A percentile compares a stretch with the other conserved stretches of the same genome.
These are phyloP conservation scores for Onygenales sp. DNA, from an alignment of 2,329 filamentous ascomycete species.

Conservation along the genomic window DNA sequence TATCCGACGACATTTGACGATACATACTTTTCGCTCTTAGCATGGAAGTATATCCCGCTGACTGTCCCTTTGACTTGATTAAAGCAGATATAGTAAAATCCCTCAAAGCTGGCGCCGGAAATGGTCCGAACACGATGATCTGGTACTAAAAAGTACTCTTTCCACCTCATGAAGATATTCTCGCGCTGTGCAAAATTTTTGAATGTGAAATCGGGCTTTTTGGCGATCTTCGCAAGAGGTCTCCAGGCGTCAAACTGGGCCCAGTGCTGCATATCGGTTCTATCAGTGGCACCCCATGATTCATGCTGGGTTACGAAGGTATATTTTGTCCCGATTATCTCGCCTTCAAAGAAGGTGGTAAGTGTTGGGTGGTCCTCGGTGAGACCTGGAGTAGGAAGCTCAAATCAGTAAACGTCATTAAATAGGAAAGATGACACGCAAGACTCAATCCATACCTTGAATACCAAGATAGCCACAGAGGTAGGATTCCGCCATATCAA, in stretches of 20 bases:
- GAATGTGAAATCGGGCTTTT: conserved; percentile 48
- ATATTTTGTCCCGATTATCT: conserved; percentile 93
- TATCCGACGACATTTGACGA: background rate
- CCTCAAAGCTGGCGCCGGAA: conserved; percentile 90
- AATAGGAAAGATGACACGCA: background rate
- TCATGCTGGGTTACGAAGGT: conserved; percentile 85
- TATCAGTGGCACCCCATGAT: conserved; percentile 84
- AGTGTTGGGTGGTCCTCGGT: conserved; percentile 95
- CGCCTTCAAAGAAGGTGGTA: conserved; percentile 95
- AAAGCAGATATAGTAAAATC: conserved; percentile 99
- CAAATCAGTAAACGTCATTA: background rate
- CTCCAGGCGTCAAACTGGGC: conserved; percentile 78
- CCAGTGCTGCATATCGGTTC: conserved; percentile 91
- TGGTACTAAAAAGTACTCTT: conserved; percentile 93
- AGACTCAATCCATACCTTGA: conserved; percentile 55
- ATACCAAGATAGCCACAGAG: conserved; percentile 92
- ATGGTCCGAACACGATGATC: conserved; percentile 89
- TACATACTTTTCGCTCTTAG: conserved; percentile 90
- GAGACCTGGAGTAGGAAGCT: conserved; percentile 50
- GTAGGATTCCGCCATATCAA: conserved; percentile 88
- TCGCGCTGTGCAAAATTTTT: conserved; percentile 69
- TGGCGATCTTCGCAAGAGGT: conserved; percentile 58
- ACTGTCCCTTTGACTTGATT: conserved; percentile 82
- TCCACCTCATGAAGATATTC: conserved; percentile 98
- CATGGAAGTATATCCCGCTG: conserved; percentile 94